Base-by-base conservation (phyloP, 2,329 filamentous ascomycete species). In the Aulographum hederae region DNA sequence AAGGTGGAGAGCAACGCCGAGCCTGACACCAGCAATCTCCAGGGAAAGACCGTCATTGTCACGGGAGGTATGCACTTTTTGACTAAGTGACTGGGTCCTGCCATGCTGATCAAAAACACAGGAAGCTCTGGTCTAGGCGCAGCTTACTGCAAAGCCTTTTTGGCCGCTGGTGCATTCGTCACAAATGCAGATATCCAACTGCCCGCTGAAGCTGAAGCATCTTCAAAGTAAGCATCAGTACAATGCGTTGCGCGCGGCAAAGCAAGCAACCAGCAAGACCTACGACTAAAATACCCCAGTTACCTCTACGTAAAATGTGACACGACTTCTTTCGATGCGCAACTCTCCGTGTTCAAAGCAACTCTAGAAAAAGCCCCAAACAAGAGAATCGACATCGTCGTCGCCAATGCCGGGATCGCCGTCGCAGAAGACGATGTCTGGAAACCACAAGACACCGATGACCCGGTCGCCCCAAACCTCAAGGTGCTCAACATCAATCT, bases 401-500 rank as follows among this genome's bases (percentile, higher is more conserved):
- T 64, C 32, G 58, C 60, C 2, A 64, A 63, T 38, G 60, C 60
- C 2, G 60, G 60, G 8, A 58, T 63, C 18, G 43, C 44, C 18
- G 39, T 49, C 2, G 45, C 47, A 0, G 56, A 60, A 32, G 19
- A 4, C 23, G 18, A 47, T 48, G 3, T 45, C 41, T 1, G 57
- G 5, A 4, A 6, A 2, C 11, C 12, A 35, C 31, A 36, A 6
- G 34, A 36, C 1, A 21, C 30, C 2, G 34, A 38, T 5, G 38
- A 38, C 2, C 38, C 38, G 1, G 15, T 18, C 17, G 32, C 60
- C 30, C 59, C 58, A 0, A 40, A 56, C 16, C 43, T 62, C 3
- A 54, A 49, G 13, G 58, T 59, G 12, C 43, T 61, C 4, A 41
- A 56, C 12, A 50, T 58, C 14, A 58, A 60, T 30, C 39, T 60